Evolutionary conservation across 129 eudicot species (phyloP).

Genomic region (Flaveria ramosissima): DNA sequence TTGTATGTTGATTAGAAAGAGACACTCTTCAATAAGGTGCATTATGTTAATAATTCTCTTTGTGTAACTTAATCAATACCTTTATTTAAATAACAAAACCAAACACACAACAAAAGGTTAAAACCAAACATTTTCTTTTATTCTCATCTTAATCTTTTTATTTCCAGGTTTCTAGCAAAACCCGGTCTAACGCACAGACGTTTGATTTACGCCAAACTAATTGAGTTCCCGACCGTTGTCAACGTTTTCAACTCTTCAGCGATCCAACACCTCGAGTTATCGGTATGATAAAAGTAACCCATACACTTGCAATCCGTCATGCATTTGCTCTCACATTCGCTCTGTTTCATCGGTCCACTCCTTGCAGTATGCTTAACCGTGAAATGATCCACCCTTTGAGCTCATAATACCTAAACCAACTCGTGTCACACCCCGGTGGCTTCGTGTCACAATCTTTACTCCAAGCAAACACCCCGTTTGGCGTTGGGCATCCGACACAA

Average conservation of each 20-base stretch:
- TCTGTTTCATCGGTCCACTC: constrained; percentile 35
- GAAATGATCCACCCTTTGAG: constrained; percentile 57
- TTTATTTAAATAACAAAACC: too few relatives aligned
- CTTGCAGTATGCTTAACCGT: constrained; percentile 39
- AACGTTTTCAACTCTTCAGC: constrained; percentile 49
- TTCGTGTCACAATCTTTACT: constrained; percentile 40
- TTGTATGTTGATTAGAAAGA: too few relatives aligned
- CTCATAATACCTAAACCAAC: constrained; percentile 43
- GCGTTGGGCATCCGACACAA: constrained; percentile 53
- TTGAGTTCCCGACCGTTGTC: constrained; percentile 41
- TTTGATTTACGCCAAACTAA: constrained; percentile 51
- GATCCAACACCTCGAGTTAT: constrained; percentile 54
- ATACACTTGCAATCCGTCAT: constrained; percentile 57
- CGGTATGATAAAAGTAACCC: constrained; percentile 56
- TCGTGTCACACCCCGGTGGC: constrained; percentile 29
- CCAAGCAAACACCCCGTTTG: constrained; percentile 53
- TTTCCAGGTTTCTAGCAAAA: not conserved
- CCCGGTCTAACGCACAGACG: not conserved
- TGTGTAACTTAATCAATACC: too few relatives aligned
- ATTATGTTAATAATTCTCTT: too few relatives aligned
- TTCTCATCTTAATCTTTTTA: constrained; percentile 9
- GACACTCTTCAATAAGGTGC: too few relatives aligned
- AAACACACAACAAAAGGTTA: not conserved
- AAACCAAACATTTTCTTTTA: not conserved
- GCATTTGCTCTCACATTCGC: constrained; percentile 42